phyloP scores from a whole-genome alignment of 139 green algal species.

The Tetraselmis striata region DNA sequence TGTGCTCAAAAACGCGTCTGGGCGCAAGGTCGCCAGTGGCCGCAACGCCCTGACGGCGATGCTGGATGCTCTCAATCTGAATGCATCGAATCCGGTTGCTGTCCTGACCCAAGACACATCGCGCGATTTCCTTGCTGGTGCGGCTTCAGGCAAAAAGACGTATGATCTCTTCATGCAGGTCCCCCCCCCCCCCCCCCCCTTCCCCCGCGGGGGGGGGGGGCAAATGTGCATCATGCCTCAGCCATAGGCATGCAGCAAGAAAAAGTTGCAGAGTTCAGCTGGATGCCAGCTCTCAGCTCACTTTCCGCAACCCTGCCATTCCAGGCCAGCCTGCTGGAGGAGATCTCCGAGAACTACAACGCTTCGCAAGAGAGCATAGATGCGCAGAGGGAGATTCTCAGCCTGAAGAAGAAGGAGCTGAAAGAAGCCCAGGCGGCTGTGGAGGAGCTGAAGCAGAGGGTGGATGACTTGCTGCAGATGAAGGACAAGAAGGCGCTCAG shows the following conservation, averaged over 20 bases:
- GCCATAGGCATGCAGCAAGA: background rate
- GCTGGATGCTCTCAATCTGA: constrained; percentile 29
- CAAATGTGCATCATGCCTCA: too few relatives aligned
- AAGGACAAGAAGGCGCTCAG: background rate
- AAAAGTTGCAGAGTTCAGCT: background rate
- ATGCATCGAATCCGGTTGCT: constrained; percentile 30
- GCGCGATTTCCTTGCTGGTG: constrained; percentile 10
- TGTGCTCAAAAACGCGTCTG: constrained; percentile 5
- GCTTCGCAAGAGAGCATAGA: background rate
- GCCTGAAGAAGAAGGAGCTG: background rate
- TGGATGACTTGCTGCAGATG: background rate
- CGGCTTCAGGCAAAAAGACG: constrained; percentile 4
- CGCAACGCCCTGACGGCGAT: constrained; percentile 11
- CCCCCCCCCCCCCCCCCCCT: too few relatives aligned
- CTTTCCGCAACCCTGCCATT: too few relatives aligned
- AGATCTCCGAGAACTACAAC: constrained; percentile 15
- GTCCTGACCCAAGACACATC: constrained; percentile 37
- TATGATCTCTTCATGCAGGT: constrained; percentile 20
- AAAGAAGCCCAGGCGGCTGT: background rate
- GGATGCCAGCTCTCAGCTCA: background rate
- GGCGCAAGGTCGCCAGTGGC: constrained; percentile 9
- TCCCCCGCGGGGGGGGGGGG: too few relatives aligned
- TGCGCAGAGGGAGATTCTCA: background rate
- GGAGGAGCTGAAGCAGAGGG: background rate
- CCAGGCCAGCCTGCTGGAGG: constrained; percentile 24